Base-by-base conservation (phyloP, 306 rosid genomes). In the Cicer chorassanicum region DNA sequence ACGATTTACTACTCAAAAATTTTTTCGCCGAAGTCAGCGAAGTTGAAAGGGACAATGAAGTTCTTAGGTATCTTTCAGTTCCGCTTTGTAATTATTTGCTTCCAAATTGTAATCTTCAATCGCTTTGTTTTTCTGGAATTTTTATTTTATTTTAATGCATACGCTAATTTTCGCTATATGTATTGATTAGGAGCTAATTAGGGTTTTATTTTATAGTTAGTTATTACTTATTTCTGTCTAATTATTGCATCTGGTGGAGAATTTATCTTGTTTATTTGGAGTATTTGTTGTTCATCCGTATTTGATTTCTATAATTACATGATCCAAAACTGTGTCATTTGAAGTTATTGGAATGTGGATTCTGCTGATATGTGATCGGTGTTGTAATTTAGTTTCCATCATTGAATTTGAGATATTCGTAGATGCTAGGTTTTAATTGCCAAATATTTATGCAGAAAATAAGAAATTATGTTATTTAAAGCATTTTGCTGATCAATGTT, bases 1-100 rank as follows among this genome's bases (percentile, higher is more conserved):
- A 85, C 10, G 99, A 92, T 83, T 89, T 95, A 81, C 93, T 95
- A 78, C 99, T 95, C 90, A 92, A 92, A 84, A 89, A 69, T 74
- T 94, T 92, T 90, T 92, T 84, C 84, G 97, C 97, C 36, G 99
- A 90, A 86, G 99, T 94, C 69, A 86, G 99, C 90, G 97, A 92
- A 90, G 99, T 92, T 29, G 96, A 90, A 87, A 86, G 99, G 80
- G 99, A 94, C 80, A 92, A 94, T 87, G 96, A 94, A 85, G 99
- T 90, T 81, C 9, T 61, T 66, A 90, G 99, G 97, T 84, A 2
- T 62, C 61, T 69, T 42, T 70, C 45, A 80, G 51, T 46, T 38
- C 6, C 6, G 39, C 14, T 61, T 1, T 72, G 13, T 54, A 13
- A 60, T 56, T 62, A 9, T 64, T 29, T 44, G 55, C 10, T 75